Evolutionary conservation across 2,329 filamentous ascomycete genomes (phyloP).

Genomic region (Ustilaginoidea virens): DNA sequence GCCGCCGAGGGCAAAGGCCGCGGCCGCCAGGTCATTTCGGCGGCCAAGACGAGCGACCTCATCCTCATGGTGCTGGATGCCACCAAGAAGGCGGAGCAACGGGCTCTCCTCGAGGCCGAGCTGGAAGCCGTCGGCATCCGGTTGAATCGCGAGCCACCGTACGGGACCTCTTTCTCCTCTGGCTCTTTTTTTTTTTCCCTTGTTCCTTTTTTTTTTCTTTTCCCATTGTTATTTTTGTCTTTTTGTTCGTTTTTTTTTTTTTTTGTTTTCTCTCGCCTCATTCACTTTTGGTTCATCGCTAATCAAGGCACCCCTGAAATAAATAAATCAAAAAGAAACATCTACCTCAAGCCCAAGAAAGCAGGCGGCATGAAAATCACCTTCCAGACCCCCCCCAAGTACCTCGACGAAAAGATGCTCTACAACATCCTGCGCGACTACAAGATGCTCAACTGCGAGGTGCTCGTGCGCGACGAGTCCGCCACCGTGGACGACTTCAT

Average conservation of each 20-base stretch:
- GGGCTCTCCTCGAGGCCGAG: slow-evolving; percentile 77
- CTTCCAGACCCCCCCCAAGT: slow-evolving; percentile 77
- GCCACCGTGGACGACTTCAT: slow-evolving; percentile 97
- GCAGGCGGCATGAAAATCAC: slow-evolving; percentile 98
- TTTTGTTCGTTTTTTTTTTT: background rate
- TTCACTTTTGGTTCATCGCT: background rate
- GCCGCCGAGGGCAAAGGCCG: slow-evolving; percentile 90
- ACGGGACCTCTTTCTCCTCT: slow-evolving; percentile 18
- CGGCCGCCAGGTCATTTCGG: slow-evolving; percentile 91
- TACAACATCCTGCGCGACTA: slow-evolving; percentile 97
- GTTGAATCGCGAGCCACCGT: slow-evolving; percentile 83
- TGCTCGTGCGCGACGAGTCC: slow-evolving; percentile 86
- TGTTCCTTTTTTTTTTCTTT: background rate
- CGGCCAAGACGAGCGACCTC: slow-evolving; percentile 94
- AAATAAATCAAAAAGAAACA: slow-evolving; percentile 51
- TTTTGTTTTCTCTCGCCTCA: background rate
- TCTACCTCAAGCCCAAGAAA: slow-evolving; percentile 92
- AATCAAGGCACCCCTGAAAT: no score
- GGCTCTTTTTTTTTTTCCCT: background rate
- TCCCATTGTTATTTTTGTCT: background rate
- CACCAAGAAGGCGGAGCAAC: slow-evolving; percentile 89
- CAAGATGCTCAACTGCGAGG: slow-evolving; percentile 96
- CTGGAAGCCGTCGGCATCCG: slow-evolving; percentile 90
- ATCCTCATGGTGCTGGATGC: slow-evolving; percentile 96
- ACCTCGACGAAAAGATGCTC: slow-evolving; percentile 93